Base-by-base conservation (phyloP, 352 stramenopile genomes). In the Blastocystis sp. region DNA sequence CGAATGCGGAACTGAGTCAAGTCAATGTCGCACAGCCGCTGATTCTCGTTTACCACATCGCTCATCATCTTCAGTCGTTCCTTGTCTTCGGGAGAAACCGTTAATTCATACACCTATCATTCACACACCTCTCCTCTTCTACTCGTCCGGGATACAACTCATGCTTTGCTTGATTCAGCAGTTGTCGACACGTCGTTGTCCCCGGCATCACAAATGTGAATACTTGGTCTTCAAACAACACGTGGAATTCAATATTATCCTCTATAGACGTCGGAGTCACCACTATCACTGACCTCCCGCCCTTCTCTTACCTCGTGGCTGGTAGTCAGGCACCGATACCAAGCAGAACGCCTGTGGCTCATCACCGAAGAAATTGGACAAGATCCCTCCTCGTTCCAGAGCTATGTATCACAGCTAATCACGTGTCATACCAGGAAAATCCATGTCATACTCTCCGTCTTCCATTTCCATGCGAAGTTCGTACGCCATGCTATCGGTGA, bases 21-120 rank as follows among this genome's bases (percentile, higher is more conserved):
- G 39, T 85, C 73, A 7, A 85, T 65, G 37, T 85, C 73, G 56
- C 73, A 85, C 2, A 85, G 56, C 24, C 47, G 43, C 54, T 37
- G 45, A 16, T 8, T 50, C 73, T 85, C 73, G 56, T 85, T 85
- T 34, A 85, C 73, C 50, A 85, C 73, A 18, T 85, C 73, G 41
- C 73, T 85, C 45, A 85, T 68, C 73, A 85, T 85, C 73, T 85
- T 85, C 56, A 85, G 24, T 0, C 73, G 73, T 43, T 85, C 73
- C 47, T 85, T 85, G 26, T 85, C 73, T 34, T 85, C 73, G 34
- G 73, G 47, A 16, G 45, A 50, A 26, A 85, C 73, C 39, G 73
- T 85, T 30, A 85, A 55, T 37, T 85, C 73, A 24, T 85, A 85
- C 47, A 34, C 34, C 66, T 78, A 34, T 13, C 5, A 53, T 78